Conservation (phyloP, 352 stramenopile genomes). For the Pythium sp. region DNA sequence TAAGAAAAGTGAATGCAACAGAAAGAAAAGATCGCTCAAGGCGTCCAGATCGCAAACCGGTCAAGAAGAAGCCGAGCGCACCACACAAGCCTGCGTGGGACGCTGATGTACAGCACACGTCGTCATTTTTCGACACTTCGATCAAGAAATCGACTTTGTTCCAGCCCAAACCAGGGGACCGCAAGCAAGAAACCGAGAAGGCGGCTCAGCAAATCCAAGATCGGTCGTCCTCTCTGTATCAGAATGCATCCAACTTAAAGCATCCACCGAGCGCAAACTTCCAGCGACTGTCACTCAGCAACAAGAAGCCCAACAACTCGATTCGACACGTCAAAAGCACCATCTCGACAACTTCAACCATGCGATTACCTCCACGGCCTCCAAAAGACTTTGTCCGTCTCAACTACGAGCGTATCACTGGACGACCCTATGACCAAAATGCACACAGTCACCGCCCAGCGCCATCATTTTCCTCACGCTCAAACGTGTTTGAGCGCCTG, state of each 20-base stretch:
- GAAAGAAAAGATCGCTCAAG: neutral
- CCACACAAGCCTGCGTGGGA: constrained; percentile 45
- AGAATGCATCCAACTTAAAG: neutral
- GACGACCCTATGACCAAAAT: constrained; percentile 22
- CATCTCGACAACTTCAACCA: neutral
- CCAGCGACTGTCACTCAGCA: neutral
- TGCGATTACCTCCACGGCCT: constrained; percentile 17
- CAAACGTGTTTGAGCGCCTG: constrained; percentile 48
- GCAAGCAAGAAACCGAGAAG: constrained; percentile 22
- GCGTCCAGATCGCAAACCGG: neutral
- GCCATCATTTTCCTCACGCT: neutral
- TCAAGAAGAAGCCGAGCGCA: neutral
- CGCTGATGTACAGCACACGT: constrained; percentile 24
- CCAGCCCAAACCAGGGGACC: constrained; percentile 39
- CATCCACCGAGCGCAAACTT: constrained; percentile 17
- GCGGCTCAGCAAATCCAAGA: constrained; percentile 17
- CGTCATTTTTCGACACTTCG: constrained; percentile 43
- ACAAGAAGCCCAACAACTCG: constrained; percentile 11
- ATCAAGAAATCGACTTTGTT: constrained; percentile 60
- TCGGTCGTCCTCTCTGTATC: neutral
- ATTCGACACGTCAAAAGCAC: constrained; percentile 6
- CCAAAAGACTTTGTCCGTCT: constrained; percentile 53
- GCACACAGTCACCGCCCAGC: neutral
- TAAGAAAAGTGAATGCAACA: neutral
- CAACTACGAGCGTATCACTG: constrained; percentile 55